phyloP scores from a whole-genome alignment of 129 eudicot species.

The Heracleum sosnowskyi region DNA sequence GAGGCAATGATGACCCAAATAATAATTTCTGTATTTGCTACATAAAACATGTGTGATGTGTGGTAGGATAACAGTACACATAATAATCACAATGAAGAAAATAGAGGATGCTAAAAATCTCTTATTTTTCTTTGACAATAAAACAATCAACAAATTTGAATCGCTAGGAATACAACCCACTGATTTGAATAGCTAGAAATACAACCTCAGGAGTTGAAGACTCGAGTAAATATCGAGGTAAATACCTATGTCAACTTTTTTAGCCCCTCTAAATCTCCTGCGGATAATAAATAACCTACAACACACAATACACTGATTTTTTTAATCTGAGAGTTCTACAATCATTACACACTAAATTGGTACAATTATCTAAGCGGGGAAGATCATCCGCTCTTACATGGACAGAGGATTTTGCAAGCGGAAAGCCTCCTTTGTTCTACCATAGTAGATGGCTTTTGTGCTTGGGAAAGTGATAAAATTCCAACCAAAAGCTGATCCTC shows the following conservation, averaged over 20 bases:
- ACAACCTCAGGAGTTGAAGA: too few species aligned
- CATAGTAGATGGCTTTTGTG: slow-evolving; percentile 48
- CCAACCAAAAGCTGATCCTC: slow-evolving; percentile 98
- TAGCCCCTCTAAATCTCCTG: background rate
- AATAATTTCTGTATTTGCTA: too few species aligned
- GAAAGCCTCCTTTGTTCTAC: slow-evolving; percentile 69
- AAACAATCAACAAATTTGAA: background rate
- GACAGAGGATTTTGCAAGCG: slow-evolving; percentile 38
- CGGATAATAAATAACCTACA: too few species aligned
- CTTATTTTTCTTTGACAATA: too few species aligned
- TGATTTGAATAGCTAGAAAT: background rate
- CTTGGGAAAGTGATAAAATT: slow-evolving; percentile 59
- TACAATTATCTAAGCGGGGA: background rate
- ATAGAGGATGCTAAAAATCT: too few species aligned
- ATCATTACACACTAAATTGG: background rate
- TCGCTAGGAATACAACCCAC: background rate
- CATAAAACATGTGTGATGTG: background rate
- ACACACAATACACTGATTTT: background rate
- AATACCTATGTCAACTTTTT: background rate
- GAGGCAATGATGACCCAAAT: background rate
- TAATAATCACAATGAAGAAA: too few species aligned
- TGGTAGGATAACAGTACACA: background rate
- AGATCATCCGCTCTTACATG: background rate
- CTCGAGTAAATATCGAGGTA: background rate
- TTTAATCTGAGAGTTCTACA: background rate